Evolutionary conservation across 75 land plant genomes (phyloP).

Genomic region (Gnetum montanum): DNA sequence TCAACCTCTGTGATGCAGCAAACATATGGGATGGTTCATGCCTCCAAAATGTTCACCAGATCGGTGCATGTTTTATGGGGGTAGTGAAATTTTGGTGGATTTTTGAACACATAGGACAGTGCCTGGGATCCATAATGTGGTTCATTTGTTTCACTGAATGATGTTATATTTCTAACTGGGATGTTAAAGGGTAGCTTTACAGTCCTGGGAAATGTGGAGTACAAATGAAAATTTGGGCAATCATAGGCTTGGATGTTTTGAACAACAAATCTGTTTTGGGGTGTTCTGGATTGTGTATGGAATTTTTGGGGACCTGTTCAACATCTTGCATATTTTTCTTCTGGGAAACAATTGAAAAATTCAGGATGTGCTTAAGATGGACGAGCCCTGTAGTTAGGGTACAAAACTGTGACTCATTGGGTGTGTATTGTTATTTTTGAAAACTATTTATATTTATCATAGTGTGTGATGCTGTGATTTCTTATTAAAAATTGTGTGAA

Average conservation of each 20-base stretch:
- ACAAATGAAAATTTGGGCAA: neutral
- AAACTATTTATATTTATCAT: neutral
- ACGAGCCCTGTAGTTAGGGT: slow-evolving; percentile 1
- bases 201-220: too few relatives aligned
- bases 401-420: neutral
- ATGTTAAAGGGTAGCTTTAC: neutral
- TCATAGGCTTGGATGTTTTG: slow-evolving; percentile 1
- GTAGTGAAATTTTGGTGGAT: slow-evolving; percentile 1
- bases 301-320: neutral
- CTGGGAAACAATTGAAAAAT: neutral
- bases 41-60: neutral
- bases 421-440: neutral
- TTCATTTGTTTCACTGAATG: neutral
- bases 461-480: neutral
- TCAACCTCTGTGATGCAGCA: neutral
- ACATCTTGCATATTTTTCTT: too few relatives aligned
- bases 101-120: slow-evolving; percentile 1
- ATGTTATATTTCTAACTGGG: neutral
- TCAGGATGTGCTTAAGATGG: neutral
- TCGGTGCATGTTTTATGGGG: slow-evolving; percentile 1
- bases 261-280: neutral
- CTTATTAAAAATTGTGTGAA: too few relatives aligned
- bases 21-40: neutral
- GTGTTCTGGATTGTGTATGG: neutral
- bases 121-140: too few relatives aligned